Conservation (phyloP, 2,329 filamentous ascomycete species). For the Aspergillus tamarii region DNA sequence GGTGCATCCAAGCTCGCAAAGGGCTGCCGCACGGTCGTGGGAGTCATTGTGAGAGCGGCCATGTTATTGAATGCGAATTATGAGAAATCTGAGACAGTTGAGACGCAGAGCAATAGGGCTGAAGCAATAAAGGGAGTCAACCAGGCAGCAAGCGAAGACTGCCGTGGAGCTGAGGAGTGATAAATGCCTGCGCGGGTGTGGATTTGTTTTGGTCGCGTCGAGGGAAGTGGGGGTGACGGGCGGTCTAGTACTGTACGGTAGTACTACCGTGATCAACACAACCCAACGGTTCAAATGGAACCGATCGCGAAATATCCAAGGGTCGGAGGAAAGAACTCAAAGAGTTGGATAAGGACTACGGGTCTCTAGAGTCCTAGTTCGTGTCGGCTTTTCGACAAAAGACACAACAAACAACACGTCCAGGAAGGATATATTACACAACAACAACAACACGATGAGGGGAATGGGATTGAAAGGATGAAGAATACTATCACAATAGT, state of each 20-base stretch:
- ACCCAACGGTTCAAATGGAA: background rate
- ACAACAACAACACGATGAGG: constrained; percentile 5
- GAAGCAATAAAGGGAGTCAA: background rate
- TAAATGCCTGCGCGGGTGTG: constrained; percentile 9
- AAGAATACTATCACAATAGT: background rate
- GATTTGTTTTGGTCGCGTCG: constrained; percentile 25
- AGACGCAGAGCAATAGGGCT: constrained; percentile 1
- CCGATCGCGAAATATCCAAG: background rate
- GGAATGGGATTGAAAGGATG: constrained; percentile 1
- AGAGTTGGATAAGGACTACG: background rate
- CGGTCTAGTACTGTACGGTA: constrained; percentile 17
- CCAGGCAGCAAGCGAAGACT: constrained; percentile 6
- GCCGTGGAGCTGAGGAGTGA: background rate
- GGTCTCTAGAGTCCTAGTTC: background rate
- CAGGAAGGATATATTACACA: constrained; percentile 1
- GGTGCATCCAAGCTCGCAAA: constrained; percentile 39
- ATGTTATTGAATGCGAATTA: constrained; percentile 23
- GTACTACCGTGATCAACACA: constrained; percentile 8
- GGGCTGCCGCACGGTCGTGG: constrained; percentile 36
- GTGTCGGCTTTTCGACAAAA: background rate
- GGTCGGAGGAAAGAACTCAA: background rate
- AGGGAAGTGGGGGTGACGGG: constrained; percentile 30
- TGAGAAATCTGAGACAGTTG: constrained; percentile 3
- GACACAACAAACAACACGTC: background rate
- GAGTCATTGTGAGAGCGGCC: constrained; percentile 41